phyloP scores from a whole-genome alignment of 345 rosid genomes.

The Salix purpurea region DNA sequence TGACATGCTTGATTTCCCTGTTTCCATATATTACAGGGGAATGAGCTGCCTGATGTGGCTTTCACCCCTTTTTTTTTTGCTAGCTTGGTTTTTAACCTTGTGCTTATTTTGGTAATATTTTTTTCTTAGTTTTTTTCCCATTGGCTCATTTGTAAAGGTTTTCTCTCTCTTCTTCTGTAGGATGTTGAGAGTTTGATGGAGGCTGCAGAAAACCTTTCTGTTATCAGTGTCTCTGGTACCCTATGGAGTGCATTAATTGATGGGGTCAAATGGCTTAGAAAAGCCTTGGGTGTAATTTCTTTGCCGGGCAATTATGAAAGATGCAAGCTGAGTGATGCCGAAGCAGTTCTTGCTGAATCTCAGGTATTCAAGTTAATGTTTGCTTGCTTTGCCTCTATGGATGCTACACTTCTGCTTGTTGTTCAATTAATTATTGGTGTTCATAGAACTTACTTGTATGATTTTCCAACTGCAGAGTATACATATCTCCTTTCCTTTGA shows the following conservation, averaged over 20 bases:
- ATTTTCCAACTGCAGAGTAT: constrained; percentile 38
- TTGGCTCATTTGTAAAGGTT: constrained; percentile 1
- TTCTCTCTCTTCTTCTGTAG: constrained; percentile 29
- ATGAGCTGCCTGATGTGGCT: neutral
- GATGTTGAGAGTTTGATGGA: constrained; percentile 50
- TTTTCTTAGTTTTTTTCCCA: neutral
- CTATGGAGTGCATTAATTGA: constrained; percentile 35
- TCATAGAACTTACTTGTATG: neutral
- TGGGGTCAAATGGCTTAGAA: constrained; percentile 54
- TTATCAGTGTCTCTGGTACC: constrained; percentile 14
- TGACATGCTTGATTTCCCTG: neutral
- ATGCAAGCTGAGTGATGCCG: constrained; percentile 47
- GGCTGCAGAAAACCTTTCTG: constrained; percentile 28
- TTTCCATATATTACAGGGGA: neutral
- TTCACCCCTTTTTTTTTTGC: neutral
- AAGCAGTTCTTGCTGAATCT: constrained; percentile 47
- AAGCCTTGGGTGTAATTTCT: constrained; percentile 39
- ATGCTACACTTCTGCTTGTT: constrained; percentile 2
- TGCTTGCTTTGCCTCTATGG: neutral
- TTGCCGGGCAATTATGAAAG: constrained; percentile 29
- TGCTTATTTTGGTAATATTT: neutral
- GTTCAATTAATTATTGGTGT: neutral
- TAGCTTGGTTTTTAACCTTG: neutral
- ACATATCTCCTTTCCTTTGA: constrained; percentile 33
- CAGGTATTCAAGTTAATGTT: constrained; percentile 29